phyloP scores from a whole-genome alignment of 306 rosid genomes.

The Quercus berberidifolia region DNA sequence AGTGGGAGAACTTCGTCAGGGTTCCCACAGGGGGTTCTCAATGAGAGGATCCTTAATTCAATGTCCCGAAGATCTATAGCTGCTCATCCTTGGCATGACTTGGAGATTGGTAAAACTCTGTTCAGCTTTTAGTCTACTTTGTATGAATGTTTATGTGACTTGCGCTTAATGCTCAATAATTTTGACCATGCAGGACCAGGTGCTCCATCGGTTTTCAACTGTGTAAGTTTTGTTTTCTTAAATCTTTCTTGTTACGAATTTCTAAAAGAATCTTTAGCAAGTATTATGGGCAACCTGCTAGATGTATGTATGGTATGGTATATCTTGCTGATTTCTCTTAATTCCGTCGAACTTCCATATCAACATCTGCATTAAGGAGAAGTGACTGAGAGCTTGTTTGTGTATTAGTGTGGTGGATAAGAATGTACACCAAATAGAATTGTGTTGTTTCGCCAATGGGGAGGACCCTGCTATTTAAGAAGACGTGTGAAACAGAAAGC shows the following conservation, averaged over 20 bases:
- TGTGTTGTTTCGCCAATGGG: background rate
- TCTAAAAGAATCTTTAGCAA: background rate
- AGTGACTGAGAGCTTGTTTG: background rate
- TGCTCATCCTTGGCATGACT: slow-evolving; percentile 99
- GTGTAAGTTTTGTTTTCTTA: slow-evolving; percentile 50
- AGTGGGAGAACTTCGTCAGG: slow-evolving; percentile 30
- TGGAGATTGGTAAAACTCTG: slow-evolving; percentile 67
- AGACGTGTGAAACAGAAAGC: slow-evolving; percentile 5
- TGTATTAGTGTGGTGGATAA: background rate
- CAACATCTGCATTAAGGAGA: background rate
- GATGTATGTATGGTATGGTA: background rate
- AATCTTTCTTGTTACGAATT: background rate
- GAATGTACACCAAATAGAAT: slow-evolving; percentile 3
- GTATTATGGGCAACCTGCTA: slow-evolving; percentile 1
- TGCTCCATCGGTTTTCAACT: slow-evolving; percentile 87
- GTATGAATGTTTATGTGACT: background rate
- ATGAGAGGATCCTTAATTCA: slow-evolving; percentile 88
- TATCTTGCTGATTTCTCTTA: background rate
- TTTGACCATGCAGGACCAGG: slow-evolving; percentile 74
- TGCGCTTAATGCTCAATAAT: slow-evolving; percentile 14
- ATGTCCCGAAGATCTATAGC: slow-evolving; percentile 82
- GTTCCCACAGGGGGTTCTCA: slow-evolving; percentile 41
- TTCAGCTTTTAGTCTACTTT: background rate
- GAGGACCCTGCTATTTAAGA: slow-evolving; percentile 5
- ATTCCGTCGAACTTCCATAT: background rate